phyloP scores from a whole-genome alignment of 1,139 yeast genomes.

The Diutina siamensis region DNA sequence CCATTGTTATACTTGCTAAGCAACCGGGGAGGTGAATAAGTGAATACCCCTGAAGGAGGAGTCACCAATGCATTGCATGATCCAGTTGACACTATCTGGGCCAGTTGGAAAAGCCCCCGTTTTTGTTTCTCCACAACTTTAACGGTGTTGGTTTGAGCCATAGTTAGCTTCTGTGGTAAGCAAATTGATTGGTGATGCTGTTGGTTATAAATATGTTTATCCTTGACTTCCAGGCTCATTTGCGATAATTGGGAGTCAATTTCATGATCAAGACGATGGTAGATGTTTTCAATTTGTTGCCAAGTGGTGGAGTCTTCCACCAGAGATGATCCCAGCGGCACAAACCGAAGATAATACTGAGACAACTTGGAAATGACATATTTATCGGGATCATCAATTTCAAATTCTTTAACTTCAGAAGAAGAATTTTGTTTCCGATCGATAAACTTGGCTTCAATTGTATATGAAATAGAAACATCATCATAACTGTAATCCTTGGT shows the following conservation, averaged over 20 bases:
- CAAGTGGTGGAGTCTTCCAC: neutral
- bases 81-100: neutral
- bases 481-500: slow-evolving; percentile 33
- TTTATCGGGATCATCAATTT: slow-evolving; percentile 28
- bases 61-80: neutral
- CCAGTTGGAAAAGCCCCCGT: neutral
- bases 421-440: neutral
- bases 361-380: slow-evolving; percentile 27
- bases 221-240: neutral
- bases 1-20: neutral
- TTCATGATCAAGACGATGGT: neutral
- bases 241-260: neutral
- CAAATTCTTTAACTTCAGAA: slow-evolving; percentile 22
- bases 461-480: slow-evolving; percentile 29
- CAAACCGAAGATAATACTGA: slow-evolving; percentile 30
- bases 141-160: neutral
- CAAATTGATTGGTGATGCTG: neutral
- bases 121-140: neutral
- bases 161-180: neutral
- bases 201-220: neutral
- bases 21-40: neutral
- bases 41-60: neutral
- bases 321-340: slow-evolving; percentile 16
- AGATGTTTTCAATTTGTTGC: neutral
- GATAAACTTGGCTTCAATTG: slow-evolving; percentile 27